Conservation (phyloP, 2,329 filamentous ascomycete genomes). For the Fusarium proliferatum region DNA sequence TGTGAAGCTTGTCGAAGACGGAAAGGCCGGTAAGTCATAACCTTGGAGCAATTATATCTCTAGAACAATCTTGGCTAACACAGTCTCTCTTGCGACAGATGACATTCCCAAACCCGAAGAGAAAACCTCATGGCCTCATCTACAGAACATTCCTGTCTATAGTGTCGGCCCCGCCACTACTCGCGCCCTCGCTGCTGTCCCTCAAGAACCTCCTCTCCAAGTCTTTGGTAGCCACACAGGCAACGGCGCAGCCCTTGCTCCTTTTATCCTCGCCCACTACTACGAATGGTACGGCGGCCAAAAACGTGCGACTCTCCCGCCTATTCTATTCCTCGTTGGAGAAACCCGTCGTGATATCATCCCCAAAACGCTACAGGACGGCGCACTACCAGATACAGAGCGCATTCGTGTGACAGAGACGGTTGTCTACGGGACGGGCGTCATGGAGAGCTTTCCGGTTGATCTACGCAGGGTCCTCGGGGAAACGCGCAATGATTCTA, state of each 20-base stretch:
- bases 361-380: slow-evolving; percentile 78
- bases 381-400: slow-evolving; percentile 57
- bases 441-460: slow-evolving; percentile 80
- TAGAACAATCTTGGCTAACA: background rate
- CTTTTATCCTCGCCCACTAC: slow-evolving; percentile 84
- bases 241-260: slow-evolving; percentile 82
- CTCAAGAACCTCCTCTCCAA: slow-evolving; percentile 62
- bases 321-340: slow-evolving; percentile 87
- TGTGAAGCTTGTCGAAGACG: slow-evolving; percentile 67
- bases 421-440: slow-evolving; percentile 86
- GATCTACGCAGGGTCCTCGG: slow-evolving; percentile 69
- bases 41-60: background rate
- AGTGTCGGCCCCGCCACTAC: slow-evolving; percentile 85
- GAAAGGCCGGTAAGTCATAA: slow-evolving; percentile 51
- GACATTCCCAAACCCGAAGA: slow-evolving; percentile 4
- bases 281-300: slow-evolving; percentile 59
- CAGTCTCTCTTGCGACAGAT: slow-evolving; percentile 12
- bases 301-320: slow-evolving; percentile 60
- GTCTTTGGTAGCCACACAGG: slow-evolving; percentile 86
- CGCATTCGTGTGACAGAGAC: slow-evolving; percentile 79
- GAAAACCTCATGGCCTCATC: slow-evolving; percentile 59
- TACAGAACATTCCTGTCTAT: slow-evolving; percentile 73
- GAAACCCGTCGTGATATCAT: slow-evolving; percentile 92
- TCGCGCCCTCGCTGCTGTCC: slow-evolving; percentile 72
- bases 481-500: slow-evolving; percentile 52